Conservation (phyloP, 164 flowering plant genomes). For the Kalanchoe fedtschenkoi region DNA sequence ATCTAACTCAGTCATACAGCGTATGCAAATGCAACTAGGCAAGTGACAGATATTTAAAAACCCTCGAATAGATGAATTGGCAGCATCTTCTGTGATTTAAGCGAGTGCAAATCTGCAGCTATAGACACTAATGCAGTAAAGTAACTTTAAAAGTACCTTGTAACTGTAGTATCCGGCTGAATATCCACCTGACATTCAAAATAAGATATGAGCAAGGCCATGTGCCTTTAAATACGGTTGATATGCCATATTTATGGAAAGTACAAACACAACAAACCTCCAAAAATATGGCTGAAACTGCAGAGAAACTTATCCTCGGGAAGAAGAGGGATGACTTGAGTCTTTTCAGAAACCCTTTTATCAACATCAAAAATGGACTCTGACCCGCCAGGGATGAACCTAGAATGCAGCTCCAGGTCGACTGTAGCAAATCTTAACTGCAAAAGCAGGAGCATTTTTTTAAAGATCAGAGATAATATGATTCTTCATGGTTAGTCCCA, state of each 20-base stretch:
- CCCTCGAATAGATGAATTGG: background rate
- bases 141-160: conserved; percentile 40
- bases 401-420: conserved; percentile 79
- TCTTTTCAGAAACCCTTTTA: conserved; percentile 44
- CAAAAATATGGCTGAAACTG: conserved; percentile 94
- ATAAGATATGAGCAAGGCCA: background rate
- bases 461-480: background rate
- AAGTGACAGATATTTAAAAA: background rate
- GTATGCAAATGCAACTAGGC: background rate
- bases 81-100: too few relatives aligned
- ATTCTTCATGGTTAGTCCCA: background rate
- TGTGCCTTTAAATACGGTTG: background rate
- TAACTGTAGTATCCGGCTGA: conserved; percentile 99
- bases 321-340: conserved; percentile 78
- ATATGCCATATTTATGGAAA: background rate
- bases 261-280: conserved; percentile 31
- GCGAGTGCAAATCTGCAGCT: background rate
- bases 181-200: conserved; percentile 57
- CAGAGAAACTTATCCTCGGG: conserved; percentile 90
- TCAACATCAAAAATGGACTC: conserved; percentile 84
- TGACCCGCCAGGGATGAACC: conserved; percentile 67
- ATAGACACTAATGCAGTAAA: background rate
- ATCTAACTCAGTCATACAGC: background rate
- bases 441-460: conserved; percentile 9
- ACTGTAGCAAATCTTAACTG: conserved; percentile 71